A percentile compares a stretch with the other conserved stretches of the same genome.
Evolutionary conservation across 2,329 filamentous ascomycete species (phyloP).

Genomic region (Aspergillus intermedius): DNA sequence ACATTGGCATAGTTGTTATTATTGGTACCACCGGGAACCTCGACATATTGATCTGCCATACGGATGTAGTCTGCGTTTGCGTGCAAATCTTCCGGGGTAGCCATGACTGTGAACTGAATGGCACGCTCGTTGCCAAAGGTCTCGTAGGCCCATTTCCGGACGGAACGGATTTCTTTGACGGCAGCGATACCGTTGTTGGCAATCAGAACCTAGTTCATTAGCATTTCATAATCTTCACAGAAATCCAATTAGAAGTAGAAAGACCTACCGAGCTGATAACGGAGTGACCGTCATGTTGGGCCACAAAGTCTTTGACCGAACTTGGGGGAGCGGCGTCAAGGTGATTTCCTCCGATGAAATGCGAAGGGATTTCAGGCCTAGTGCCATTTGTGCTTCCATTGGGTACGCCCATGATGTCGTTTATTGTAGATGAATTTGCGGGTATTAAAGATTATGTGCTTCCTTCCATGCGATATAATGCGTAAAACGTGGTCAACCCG

Average conservation of each 20-base stretch:
- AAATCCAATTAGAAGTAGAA: background rate
- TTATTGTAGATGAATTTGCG: background rate
- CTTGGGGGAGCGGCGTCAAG: conserved; percentile 73
- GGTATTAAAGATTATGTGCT: conserved; percentile 21
- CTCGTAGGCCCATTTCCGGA: conserved; percentile 99
- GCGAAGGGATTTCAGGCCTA: conserved; percentile 74
- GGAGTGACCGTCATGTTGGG: conserved; percentile 82
- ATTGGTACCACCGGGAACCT: conserved; percentile 97
- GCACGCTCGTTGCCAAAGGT: conserved; percentile 96
- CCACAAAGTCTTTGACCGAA: conserved; percentile 94
- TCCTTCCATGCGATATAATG: conserved; percentile 9
- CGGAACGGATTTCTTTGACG: conserved; percentile 97
- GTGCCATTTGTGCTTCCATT: conserved; percentile 39
- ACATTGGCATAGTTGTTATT: conserved; percentile 99
- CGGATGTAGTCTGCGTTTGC: conserved; percentile 99
- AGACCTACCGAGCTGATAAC: conserved; percentile 89
- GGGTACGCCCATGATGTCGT: conserved; percentile 33
- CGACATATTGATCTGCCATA: conserved; percentile 99
- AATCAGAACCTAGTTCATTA: conserved; percentile 69
- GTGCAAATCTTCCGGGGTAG: conserved; percentile 92
- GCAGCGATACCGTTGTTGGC: conserved; percentile 99
- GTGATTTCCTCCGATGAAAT: conserved; percentile 95
- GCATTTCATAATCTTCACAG: background rate
- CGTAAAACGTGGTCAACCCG: background rate
- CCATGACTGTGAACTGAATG: conserved; percentile 99